Conservation (phyloP, 495 filamentous ascomycete species). For the Tetracladium marchalianum region DNA sequence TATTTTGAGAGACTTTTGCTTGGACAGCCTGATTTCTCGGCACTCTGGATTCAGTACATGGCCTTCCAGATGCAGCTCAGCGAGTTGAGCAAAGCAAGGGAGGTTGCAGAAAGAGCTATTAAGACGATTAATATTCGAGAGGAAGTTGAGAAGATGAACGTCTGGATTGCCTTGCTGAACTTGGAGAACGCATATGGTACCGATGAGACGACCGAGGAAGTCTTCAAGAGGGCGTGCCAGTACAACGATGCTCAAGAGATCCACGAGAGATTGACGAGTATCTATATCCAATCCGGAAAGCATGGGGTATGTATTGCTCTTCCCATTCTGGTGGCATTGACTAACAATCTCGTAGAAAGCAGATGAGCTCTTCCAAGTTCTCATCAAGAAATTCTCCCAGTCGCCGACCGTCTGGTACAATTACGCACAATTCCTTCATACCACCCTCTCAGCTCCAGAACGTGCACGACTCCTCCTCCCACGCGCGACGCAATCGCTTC, state of each 20-base stretch:
- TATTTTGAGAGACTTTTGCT: constrained; percentile 92
- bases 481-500: constrained; percentile 78
- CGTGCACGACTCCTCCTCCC: constrained; percentile 72
- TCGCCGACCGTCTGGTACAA: constrained; percentile 79
- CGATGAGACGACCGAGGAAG: constrained; percentile 73
- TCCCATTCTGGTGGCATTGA: constrained; percentile 12
- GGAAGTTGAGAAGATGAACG: constrained; percentile 81
- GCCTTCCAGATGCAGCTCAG: constrained; percentile 89
- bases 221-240: constrained; percentile 87
- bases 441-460: constrained; percentile 52
- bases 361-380: constrained; percentile 73
- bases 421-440: constrained; percentile 87
- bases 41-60: constrained; percentile 92
- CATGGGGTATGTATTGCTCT: constrained; percentile 38
- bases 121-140: constrained; percentile 81
- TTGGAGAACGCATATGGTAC: constrained; percentile 85
- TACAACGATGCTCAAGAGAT: constrained; percentile 89
- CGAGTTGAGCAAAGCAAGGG: constrained; percentile 74
- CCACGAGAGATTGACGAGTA: constrained; percentile 80
- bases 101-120: constrained; percentile 81
- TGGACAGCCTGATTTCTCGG: constrained; percentile 79
- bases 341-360: constrained; percentile 59
- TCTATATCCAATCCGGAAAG: constrained; percentile 87
- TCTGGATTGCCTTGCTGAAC: constrained; percentile 91
- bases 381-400: constrained; percentile 76